A percentile compares a stretch with the other conserved stretches of the same genome.
phyloP scores from a whole-genome alignment of 805 yeast genomes.

The Wickerhamiella azyma region DNA sequence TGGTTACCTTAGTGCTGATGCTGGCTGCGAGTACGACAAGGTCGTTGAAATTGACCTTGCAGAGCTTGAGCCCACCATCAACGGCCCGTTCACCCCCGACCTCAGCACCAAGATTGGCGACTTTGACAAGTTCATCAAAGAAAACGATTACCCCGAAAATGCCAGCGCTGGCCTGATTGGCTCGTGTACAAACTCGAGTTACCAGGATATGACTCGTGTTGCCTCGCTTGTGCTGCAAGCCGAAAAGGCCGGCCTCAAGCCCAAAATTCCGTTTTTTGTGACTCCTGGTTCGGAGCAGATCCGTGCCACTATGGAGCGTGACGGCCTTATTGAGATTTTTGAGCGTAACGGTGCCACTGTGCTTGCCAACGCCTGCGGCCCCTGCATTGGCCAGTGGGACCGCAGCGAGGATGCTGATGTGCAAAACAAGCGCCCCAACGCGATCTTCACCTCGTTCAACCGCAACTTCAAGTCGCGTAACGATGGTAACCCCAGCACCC shows the following conservation, averaged over 20 bases:
- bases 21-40: slow-evolving; percentile 81
- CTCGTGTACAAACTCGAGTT: slow-evolving; percentile 95
- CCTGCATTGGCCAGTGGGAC: slow-evolving; percentile 99
- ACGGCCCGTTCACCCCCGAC: slow-evolving; percentile 99
- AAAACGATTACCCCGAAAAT: slow-evolving; percentile 72
- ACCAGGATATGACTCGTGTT: slow-evolving; percentile 96
- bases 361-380: slow-evolving; percentile 97
- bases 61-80: slow-evolving; percentile 83
- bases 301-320: slow-evolving; percentile 92
- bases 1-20: slow-evolving; percentile 67
- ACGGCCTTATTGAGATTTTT: slow-evolving; percentile 72
- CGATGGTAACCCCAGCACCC: slow-evolving; percentile 95
- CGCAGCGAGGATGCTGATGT: slow-evolving; percentile 52
- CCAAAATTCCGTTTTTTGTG: slow-evolving; percentile 83
- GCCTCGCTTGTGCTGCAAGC: slow-evolving; percentile 86
- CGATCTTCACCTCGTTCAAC: slow-evolving; percentile 94
- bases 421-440: slow-evolving; percentile 54
- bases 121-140: slow-evolving; percentile 55
- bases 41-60: slow-evolving; percentile 79
- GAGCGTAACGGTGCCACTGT: slow-evolving; percentile 82
- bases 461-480: slow-evolving; percentile 96
- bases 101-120: slow-evolving; percentile 82
- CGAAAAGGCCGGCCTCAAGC: slow-evolving; percentile 67
- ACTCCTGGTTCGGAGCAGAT: slow-evolving; percentile 98
- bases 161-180: slow-evolving; percentile 93